phyloP scores from a whole-genome alignment of 148 eudicot genomes.

The Silene uniflora region DNA sequence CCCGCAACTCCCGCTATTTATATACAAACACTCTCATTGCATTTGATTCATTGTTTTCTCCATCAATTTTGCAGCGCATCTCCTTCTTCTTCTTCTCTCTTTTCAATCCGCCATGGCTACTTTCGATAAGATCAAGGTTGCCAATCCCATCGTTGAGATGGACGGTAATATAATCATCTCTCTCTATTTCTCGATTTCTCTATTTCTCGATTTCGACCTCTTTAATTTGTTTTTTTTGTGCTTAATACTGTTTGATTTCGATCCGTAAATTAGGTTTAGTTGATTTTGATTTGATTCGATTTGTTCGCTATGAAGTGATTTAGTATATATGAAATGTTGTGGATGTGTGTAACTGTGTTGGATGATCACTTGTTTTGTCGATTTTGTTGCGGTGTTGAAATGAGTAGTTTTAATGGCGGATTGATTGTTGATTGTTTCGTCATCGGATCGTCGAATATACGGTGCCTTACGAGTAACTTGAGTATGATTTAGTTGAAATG shows the following conservation, averaged over 20 bases:
- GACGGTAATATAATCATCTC: constrained; percentile 41
- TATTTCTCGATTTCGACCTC: not conserved
- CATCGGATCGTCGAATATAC: not conserved
- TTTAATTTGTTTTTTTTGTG: too few relatives aligned
- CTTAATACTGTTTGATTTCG: not conserved
- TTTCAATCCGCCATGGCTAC: constrained; percentile 30
- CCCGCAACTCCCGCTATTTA: not conserved
- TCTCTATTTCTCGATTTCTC: not conserved
- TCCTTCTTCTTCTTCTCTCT: not conserved
- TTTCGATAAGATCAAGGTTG: constrained; percentile 72
- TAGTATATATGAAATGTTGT: not conserved
- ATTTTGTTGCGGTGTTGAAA: not conserved
- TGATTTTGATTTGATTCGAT: not conserved
- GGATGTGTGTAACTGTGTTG: not conserved
- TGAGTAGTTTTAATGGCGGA: not conserved
- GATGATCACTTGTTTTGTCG: not conserved
- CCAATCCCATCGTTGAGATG: constrained; percentile 95
- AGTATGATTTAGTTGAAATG: too few relatives aligned
- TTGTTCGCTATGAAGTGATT: not conserved
- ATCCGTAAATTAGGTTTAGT: not conserved
- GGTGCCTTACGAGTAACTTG: too few relatives aligned
- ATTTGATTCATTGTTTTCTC: not conserved
- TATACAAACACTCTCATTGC: not conserved
- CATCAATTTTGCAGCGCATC: not conserved
- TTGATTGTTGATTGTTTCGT: not conserved